phyloP scores from a whole-genome alignment of 1,284 basidiomycete genomes.

The Acaromyces ingoldii region DNA sequence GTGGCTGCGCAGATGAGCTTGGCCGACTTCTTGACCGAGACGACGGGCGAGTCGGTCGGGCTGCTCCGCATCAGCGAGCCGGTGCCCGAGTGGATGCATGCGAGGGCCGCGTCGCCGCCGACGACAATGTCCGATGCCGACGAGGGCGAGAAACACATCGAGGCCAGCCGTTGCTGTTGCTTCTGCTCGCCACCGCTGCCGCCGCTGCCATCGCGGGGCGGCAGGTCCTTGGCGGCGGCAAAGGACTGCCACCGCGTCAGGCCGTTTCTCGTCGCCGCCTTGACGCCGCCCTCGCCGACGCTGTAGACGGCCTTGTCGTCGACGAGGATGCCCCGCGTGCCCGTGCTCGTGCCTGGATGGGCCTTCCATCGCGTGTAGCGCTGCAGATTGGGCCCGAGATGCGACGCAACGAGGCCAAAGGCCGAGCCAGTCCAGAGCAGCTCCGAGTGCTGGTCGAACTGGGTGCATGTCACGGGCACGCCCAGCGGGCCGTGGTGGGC shows the following conservation, averaged over 20 bases:
- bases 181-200: neutral
- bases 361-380: constrained; percentile 58
- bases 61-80: constrained; percentile 36
- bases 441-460: constrained; percentile 85
- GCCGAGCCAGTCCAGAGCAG: constrained; percentile 79
- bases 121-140: constrained; percentile 42
- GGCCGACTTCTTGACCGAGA: constrained; percentile 36
- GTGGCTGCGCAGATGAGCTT: constrained; percentile 37
- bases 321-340: constrained; percentile 43
- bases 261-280: constrained; percentile 52
- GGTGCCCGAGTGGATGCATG: constrained; percentile 39
- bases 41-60: constrained; percentile 39
- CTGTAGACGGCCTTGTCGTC: constrained; percentile 51
- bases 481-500: constrained; percentile 35
- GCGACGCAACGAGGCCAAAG: constrained; percentile 68
- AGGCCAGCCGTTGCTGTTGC: constrained; percentile 25
- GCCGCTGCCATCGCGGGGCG: neutral
- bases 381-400: constrained; percentile 64
- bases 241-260: constrained; percentile 46
- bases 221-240: neutral
- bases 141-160: constrained; percentile 43
- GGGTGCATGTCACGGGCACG: constrained; percentile 54
- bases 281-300: constrained; percentile 48
- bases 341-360: constrained; percentile 40
- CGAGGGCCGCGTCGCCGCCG: constrained; percentile 30